Base-by-base conservation (phyloP, 306 rosid species). In the Oemleria cerasiformis region DNA sequence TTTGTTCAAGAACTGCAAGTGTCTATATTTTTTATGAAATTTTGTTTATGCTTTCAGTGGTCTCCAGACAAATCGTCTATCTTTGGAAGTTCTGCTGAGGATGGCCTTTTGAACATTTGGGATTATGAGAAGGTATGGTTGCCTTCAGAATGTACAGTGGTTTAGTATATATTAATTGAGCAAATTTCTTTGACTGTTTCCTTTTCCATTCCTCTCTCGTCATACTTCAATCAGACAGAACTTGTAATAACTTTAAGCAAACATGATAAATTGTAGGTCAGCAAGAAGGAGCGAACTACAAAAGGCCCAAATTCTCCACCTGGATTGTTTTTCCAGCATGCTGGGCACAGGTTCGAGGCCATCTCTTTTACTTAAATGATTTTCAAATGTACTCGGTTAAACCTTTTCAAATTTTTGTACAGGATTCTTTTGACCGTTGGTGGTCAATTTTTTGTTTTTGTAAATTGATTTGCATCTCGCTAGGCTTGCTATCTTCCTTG, bases 31-130 rank as follows among this genome's bases (percentile, higher is more conserved):
- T 44, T 74, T 59, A 21, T 19, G 17, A 15, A n/a, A 25, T n/a
- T 53, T 12, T 9, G 50, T 61, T 13, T 81, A 42, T 72, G 19
- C 83, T 55, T 74, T 83, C 92, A 95, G 99, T 95, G 99, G 99
- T 95, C 88, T 76, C 99, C 99, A 5, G 99, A 95, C 85, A 91
- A 90, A 78, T 78, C 99, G 49, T 85, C 99, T 67, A 90, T 95
- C 67, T 95, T 95, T 85, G 99, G 99, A 84, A 95, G 99, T 74
- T 92, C 99, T 60, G 99, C 99, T 11, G 99, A 95, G 82, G 99
- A 95, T 74, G 99, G 99, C 71, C 87, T 95, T 68, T 81, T 95
- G 15, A 89, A 95, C 80, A 86, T 95, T 68, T 95, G 99, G 99
- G 97, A 95, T 81, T 85, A 86, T 75, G 99, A 92, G 77, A 92